These are phyloP conservation scores for Talaromyces borbonicus DNA, from an alignment of 495 filamentous ascomycete species.

Conservation along the genomic window DNA sequence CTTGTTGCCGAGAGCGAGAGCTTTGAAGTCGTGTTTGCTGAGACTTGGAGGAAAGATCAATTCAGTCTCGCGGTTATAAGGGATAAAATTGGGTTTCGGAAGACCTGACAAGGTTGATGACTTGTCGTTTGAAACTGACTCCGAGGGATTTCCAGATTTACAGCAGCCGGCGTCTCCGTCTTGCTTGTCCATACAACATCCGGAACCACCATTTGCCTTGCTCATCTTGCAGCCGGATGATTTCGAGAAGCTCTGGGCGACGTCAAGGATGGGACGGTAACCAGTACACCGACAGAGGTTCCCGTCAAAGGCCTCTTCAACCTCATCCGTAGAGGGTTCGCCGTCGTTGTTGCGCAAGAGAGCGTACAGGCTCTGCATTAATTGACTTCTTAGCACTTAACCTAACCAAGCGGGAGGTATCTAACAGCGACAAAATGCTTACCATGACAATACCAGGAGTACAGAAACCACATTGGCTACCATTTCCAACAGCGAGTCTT, in stretches of 20 bases:
- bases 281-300: slow-evolving; percentile 95
- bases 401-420: not conserved
- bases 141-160: slow-evolving; percentile 17
- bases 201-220: slow-evolving; percentile 35
- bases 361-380: slow-evolving; percentile 22
- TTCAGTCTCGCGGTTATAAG: slow-evolving; percentile 85
- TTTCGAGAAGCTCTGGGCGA: slow-evolving; percentile 43
- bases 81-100: slow-evolving; percentile 57
- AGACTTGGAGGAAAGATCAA: slow-evolving; percentile 87
- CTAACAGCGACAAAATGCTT: slow-evolving; percentile 5
- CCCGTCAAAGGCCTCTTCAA: slow-evolving; percentile 89
- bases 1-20: slow-evolving; percentile 88
- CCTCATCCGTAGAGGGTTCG: slow-evolving; percentile 58
- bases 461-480: slow-evolving; percentile 72
- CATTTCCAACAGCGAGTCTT: slow-evolving; percentile 60
- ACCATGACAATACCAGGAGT: slow-evolving; percentile 97
- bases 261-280: slow-evolving; percentile 89
- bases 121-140: slow-evolving; percentile 7
- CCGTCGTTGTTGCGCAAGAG: slow-evolving; percentile 59
- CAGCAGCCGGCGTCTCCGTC: slow-evolving; percentile 31
- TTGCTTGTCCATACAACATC: slow-evolving; percentile 46
- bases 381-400: not conserved
- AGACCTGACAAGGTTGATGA: not conserved
- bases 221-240: slow-evolving; percentile 33
- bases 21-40: slow-evolving; percentile 69